Evolutionary conservation across 1,284 basidiomycete species (phyloP), one percentile per base, ranked within the genome.

Genomic region (Ceratobasidium sp.): DNA sequence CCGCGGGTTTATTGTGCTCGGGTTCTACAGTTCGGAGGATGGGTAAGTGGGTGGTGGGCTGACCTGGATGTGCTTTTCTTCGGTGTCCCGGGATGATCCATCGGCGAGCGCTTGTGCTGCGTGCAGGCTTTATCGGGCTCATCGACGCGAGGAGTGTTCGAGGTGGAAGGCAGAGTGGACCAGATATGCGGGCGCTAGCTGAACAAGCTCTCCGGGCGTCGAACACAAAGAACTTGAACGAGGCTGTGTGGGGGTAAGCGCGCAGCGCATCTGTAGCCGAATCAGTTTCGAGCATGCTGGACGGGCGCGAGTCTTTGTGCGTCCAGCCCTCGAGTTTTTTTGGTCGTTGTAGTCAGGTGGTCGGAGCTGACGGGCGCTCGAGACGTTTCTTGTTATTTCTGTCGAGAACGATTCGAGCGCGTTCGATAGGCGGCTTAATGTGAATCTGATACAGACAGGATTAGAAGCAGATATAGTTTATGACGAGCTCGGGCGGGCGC

Each of bases 251-350:
- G 18, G 47, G 30, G 52, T 28, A 54, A 21, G 52, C 52, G 26
- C 52, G 32, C 23, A 8, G 38, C 2, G 9, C 32, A 9, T 18
- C 8, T 44, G 43, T 18, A 18, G 18, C 30, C 21, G 54, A 35
- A 35, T 28, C 54, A 32, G 54, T 57, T 16, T 35, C 30, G 6
- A 16, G 30, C 16, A 35, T 32, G 47, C 32, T 49, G 47, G 47
- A n/a, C 32, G 50, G 32, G 32, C 54, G 54, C 32, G 54, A 57
- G 50, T 26, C 50, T 13, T 54, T 54, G 50, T 54, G 26, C 50
- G 50, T n/a, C n/a, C n/a, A n/a, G n/a, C n/a, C n/a, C n/a, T n/a
- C n/a, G n/a, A n/a, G n/a, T n/a, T n/a, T n/a, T n/a, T n/a, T n/a
- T n/a, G n/a, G n/a, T n/a, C n/a, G n/a, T n/a, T n/a, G n/a, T n/a